Evolutionary conservation across 257 asterid genomes (phyloP).

Genomic region (Ophiorrhiza pumila): DNA sequence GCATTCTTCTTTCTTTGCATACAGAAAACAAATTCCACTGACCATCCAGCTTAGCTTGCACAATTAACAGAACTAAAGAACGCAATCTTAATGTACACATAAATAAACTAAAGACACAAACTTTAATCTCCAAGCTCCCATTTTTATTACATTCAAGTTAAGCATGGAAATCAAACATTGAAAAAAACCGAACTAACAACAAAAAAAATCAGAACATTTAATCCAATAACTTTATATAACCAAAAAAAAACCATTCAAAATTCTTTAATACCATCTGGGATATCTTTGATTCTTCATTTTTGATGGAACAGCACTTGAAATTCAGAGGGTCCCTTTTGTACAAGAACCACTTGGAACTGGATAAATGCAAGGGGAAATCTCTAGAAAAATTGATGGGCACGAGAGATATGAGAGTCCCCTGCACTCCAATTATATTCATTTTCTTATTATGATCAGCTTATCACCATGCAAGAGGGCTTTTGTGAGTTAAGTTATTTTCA

Average conservation of each 20-base stretch:
- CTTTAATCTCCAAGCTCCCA: background rate
- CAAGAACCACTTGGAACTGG: background rate
- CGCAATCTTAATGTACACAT: background rate
- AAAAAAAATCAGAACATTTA: background rate
- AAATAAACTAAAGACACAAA: background rate
- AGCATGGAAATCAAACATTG: background rate
- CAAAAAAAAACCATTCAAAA: background rate
- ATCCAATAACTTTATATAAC: background rate
- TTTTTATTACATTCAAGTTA: background rate
- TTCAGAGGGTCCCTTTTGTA: background rate
- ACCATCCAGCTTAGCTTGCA: background rate
- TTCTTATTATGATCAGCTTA: background rate
- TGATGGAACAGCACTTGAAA: slow-evolving; percentile 15
- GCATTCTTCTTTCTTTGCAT: background rate
- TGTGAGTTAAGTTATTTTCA: background rate
- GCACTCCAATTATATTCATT: background rate
- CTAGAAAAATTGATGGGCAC: background rate
- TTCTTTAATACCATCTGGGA: slow-evolving; percentile 11
- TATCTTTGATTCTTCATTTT: slow-evolving; percentile 14
- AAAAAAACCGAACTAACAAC: background rate
- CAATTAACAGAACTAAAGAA: background rate
- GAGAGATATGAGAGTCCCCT: background rate
- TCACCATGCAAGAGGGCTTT: background rate
- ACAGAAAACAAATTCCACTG: too few species aligned
- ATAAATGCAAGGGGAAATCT: background rate